A percentile compares a stretch with the other conserved stretches of the same genome.
phyloP scores from a whole-genome alignment of 345 rosid species.

The Salix viminalis region DNA sequence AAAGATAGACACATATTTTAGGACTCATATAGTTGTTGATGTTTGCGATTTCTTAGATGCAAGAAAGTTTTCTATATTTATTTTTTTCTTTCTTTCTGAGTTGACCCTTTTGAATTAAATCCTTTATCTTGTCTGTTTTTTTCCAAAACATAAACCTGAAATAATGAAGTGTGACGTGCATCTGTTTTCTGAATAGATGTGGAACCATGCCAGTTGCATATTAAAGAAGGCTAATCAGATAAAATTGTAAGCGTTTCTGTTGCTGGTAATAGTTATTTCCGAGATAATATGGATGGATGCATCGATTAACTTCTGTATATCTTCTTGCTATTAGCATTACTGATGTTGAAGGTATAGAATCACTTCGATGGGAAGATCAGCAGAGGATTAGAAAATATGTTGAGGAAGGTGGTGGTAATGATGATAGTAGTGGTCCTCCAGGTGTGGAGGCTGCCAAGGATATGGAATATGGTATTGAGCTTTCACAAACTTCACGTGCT shows the following conservation, averaged over 20 bases:
- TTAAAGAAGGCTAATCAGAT: slow-evolving; percentile 74
- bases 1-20: no score
- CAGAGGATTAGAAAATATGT: slow-evolving; percentile 65
- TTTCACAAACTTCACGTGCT: slow-evolving; percentile 73
- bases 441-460: slow-evolving; percentile 9
- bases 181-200: slow-evolving; percentile 49
- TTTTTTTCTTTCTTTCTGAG: no score
- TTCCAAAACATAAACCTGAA: background rate
- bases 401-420: slow-evolving; percentile 39
- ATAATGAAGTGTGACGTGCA: background rate
- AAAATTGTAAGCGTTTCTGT: slow-evolving; percentile 49
- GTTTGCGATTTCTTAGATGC: no score
- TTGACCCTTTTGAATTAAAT: no score
- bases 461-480: slow-evolving; percentile 60
- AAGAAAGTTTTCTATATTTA: no score
- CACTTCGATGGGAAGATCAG: slow-evolving; percentile 96
- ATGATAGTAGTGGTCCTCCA: slow-evolving; percentile 5
- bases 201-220: slow-evolving; percentile 80
- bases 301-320: background rate
- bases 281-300: background rate
- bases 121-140: no score
- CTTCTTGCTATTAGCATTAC: slow-evolving; percentile 43
- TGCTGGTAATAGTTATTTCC: slow-evolving; percentile 3
- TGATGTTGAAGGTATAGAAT: slow-evolving; percentile 85
- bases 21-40: no score